Conservation (phyloP, 345 rosid genomes). For the Salix arbutifolia region DNA sequence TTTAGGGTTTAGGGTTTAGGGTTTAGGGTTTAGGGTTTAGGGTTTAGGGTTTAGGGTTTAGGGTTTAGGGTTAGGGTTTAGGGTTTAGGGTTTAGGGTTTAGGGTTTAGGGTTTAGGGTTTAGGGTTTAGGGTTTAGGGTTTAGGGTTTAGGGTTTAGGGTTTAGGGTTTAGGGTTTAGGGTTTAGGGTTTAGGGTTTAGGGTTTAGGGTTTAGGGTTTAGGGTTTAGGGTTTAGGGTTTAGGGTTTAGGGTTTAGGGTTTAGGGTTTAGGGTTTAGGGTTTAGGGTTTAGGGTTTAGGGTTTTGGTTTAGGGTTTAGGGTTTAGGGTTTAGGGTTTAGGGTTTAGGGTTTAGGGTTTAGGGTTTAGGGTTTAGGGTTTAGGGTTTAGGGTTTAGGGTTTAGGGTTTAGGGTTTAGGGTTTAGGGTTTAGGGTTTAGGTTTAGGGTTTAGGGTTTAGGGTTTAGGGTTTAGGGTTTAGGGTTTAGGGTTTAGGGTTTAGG, state of each 20-base stretch:
- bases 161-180: not conserved
- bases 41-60: conserved; percentile 34
- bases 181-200: conserved; percentile 14
- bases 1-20: conserved; percentile 9
- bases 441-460: conserved; percentile 18
- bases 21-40: conserved; percentile 24
- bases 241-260: conserved; percentile 14
- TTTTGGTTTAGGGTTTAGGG: conserved; percentile 10
- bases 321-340: conserved; percentile 15
- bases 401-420: conserved; percentile 1
- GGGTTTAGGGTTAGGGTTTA: conserved; percentile 33
- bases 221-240: conserved; percentile 12
- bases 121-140: conserved; percentile 9
- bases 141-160: not conserved
- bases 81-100: conserved; percentile 19
- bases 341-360: conserved; percentile 8
- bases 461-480: conserved; percentile 20
- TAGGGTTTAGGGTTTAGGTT: conserved; percentile 12
- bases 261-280: conserved; percentile 8
- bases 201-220: conserved; percentile 12
- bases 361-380: not conserved
- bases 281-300: conserved; percentile 14
- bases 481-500: conserved; percentile 24
- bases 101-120: conserved; percentile 5
- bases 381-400: not conserved